Evolutionary conservation across 2,329 filamentous ascomycete species (phyloP), one percentile per base, ranked within the genome.

Genomic region (Pseudogymnoascus sp.): DNA sequence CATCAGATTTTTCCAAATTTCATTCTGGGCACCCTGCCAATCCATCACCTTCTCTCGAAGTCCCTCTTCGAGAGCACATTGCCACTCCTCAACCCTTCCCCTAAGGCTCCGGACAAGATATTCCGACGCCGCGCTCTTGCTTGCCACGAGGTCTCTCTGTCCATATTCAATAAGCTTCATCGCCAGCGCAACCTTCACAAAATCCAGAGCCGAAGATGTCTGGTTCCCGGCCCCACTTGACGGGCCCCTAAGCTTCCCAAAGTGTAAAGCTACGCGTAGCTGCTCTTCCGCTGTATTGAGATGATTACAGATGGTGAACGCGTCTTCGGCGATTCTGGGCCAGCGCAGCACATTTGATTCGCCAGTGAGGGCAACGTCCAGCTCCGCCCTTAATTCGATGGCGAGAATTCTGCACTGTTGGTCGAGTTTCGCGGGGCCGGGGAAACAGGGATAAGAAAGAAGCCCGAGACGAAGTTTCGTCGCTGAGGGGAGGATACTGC

Each of bases 361-460:
- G 30, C 14, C 28, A 42, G 45, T 38, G 11, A 66, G 60, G n/a
- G 45, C 9, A 14, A 19, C 33, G n/a, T 36, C 22, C 7, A 66
- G 30, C 39, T 58, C 8, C 22, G 35, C 23, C 16, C 42, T 55
- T 23, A 66, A 19, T 38, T 63, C 45, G 5, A 58, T 19, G 0
- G 45, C 63, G 25, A 66, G 62, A 6, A 22, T 25, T 39, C 61
- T 38, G 38, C 62, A 64, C 22, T 64, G 60, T 2, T 22, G 4
- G 28, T 61, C 60, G 3, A 59, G 11, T 36, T 61, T 42, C n/a
- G n/a, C 16, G 11, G 33, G 22, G 3, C 28, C 41, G 14, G 58
- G 58, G 25, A 55, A 65, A 33, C 42, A 55, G 7, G 63, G 63
- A 16, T 63, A 64, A 28, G 64, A 63, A 42, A 66, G 63, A 22